Evolutionary conservation across 306 rosid genomes (phyloP).

Genomic region (Boehmeria nivea): DNA sequence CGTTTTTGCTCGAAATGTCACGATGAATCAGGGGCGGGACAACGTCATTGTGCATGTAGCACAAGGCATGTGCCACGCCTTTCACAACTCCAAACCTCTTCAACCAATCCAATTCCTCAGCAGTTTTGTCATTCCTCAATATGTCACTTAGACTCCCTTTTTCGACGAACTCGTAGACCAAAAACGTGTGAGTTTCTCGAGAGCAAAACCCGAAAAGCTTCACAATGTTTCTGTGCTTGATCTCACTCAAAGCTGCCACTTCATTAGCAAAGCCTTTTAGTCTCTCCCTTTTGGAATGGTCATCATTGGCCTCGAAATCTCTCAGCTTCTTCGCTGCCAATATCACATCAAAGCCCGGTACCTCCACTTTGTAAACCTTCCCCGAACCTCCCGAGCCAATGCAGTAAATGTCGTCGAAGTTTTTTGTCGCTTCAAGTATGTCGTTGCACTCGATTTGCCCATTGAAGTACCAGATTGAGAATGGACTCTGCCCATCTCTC

Average conservation of each 20-base stretch:
- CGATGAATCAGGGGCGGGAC: slow-evolving; percentile 15
- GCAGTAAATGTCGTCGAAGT: slow-evolving; percentile 13
- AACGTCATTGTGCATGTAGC: slow-evolving; percentile 22
- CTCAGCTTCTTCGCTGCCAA: slow-evolving; percentile 20
- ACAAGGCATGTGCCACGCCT: slow-evolving; percentile 18
- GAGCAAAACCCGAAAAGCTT: slow-evolving; percentile 20
- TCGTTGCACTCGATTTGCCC: slow-evolving; percentile 16
- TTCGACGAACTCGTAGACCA: slow-evolving; percentile 23
- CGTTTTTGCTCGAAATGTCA: slow-evolving; percentile 24
- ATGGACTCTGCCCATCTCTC: background rate
- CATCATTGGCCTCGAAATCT: background rate
- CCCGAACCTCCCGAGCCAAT: slow-evolving; percentile 23
- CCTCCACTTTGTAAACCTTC: slow-evolving; percentile 14
- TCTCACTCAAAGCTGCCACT: slow-evolving; percentile 3
- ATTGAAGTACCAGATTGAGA: slow-evolving; percentile 7
- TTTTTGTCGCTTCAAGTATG: slow-evolving; percentile 18
- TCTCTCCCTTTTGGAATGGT: background rate
- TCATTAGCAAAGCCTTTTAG: slow-evolving; percentile 4
- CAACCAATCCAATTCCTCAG: slow-evolving; percentile 17
- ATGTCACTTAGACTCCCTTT: slow-evolving; percentile 12
- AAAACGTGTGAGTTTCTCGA: background rate
- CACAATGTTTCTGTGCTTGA: slow-evolving; percentile 22
- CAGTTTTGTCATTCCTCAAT: slow-evolving; percentile 1
- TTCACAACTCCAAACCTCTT: slow-evolving; percentile 18
- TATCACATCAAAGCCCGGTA: background rate